Evolutionary conservation across 176 grass and related monocot species (phyloP).

Genomic region (Coix lacrymajobi): DNA sequence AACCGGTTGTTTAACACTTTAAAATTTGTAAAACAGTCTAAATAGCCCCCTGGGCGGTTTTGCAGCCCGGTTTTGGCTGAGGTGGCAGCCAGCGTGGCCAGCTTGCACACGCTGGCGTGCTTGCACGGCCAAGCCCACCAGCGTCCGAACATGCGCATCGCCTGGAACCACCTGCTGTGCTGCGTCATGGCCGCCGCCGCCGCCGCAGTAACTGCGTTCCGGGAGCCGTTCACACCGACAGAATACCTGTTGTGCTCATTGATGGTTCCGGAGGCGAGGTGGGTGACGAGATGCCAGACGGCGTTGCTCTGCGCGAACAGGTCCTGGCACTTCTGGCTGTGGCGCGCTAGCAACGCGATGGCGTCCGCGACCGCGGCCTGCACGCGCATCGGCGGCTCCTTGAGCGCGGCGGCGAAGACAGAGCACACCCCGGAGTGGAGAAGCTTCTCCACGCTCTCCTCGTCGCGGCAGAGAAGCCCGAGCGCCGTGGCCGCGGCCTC

Average conservation of each 20-base stretch:
- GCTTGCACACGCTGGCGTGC: no score
- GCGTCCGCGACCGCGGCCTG: constrained; percentile 76
- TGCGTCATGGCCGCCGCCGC: neutral
- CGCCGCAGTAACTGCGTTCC: neutral
- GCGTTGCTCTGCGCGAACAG: constrained; percentile 64
- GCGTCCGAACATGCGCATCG: no score
- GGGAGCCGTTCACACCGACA: neutral
- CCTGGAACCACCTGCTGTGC: no score
- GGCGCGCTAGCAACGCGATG: constrained; percentile 49
- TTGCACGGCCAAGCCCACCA: no score
- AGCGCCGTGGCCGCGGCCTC: constrained; percentile 69
- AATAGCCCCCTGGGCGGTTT: no score
- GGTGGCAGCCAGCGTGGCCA: no score
- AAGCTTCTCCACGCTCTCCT: constrained; percentile 53
- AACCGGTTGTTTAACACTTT: no score
- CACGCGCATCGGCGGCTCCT: constrained; percentile 74
- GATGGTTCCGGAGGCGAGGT: constrained; percentile 75
- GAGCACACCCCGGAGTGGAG: constrained; percentile 61
- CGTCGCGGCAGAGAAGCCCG: constrained; percentile 53
- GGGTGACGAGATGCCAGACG: constrained; percentile 65
- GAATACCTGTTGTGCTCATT: constrained; percentile 86
- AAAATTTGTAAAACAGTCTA: no score
- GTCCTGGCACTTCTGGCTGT: constrained; percentile 60
- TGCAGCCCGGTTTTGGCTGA: no score
- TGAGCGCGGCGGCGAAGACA: constrained; percentile 60